phyloP scores from a whole-genome alignment of 306 rosid genomes.

The Vigna radiata region DNA sequence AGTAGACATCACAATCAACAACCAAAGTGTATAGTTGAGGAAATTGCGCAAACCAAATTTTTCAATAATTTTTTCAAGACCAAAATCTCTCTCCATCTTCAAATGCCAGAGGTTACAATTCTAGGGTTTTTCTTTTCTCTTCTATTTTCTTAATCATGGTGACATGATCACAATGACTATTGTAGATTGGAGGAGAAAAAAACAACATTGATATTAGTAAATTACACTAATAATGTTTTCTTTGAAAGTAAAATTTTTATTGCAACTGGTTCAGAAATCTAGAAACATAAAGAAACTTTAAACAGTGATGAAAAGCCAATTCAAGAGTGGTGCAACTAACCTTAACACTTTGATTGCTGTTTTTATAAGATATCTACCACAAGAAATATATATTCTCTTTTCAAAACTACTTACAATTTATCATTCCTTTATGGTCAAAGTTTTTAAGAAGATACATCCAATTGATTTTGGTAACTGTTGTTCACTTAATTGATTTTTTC shows the following conservation, averaged over 20 bases:
- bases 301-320: neutral
- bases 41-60: neutral
- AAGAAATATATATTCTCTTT: neutral
- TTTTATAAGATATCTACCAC: neutral
- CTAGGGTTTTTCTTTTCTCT: neutral
- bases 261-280: neutral
- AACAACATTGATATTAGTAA: too few species aligned
- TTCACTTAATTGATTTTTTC: neutral
- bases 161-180: neutral
- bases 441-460: neutral
- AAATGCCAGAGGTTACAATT: neutral
- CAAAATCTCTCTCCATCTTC: constrained; percentile 7
- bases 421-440: neutral
- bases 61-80: neutral
- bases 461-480: neutral
- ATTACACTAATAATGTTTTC: neutral
- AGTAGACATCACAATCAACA: neutral
- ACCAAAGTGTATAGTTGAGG: neutral
- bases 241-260: neutral
- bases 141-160: neutral
- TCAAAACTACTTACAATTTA: neutral
- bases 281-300: neutral
- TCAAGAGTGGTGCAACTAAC: neutral
- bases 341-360: neutral
- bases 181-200: neutral